Evolutionary conservation across 139 green algal species (phyloP).

Genomic region (Chlorella vulgaris): DNA sequence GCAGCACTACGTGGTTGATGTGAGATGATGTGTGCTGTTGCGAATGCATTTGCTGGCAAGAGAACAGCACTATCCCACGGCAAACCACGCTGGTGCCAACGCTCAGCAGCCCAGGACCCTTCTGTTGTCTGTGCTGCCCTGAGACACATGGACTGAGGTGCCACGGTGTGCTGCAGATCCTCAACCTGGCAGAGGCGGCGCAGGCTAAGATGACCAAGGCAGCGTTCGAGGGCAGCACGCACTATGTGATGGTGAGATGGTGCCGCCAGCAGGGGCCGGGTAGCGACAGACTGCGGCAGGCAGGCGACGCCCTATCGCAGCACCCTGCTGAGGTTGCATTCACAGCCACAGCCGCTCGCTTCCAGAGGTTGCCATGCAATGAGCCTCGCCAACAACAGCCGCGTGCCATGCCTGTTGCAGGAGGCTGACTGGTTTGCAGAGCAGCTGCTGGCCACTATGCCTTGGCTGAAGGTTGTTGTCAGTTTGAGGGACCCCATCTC

Average conservation of each 20-base stretch:
- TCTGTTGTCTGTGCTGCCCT: no score
- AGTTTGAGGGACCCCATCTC: slow-evolving; percentile 31
- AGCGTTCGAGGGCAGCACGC: slow-evolving; percentile 28
- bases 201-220: background rate
- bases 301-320: no score
- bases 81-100: no score
- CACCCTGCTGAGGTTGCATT: no score
- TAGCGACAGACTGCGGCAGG: no score
- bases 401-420: background rate
- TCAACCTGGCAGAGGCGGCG: slow-evolving; percentile 19
- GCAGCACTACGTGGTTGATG: slow-evolving; percentile 9
- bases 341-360: no score
- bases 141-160: no score
- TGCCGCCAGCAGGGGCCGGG: background rate
- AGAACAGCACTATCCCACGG: no score
- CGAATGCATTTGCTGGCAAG: no score
- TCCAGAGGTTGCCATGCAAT: no score
- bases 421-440: slow-evolving; percentile 15
- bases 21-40: background rate
- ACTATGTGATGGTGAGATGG: slow-evolving; percentile 9
- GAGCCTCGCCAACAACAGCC: background rate
- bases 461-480: slow-evolving; percentile 12
- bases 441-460: background rate
- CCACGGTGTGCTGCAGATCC: slow-evolving; percentile 1
- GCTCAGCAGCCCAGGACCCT: no score